Base-by-base conservation (phyloP, 1,284 basidiomycete species). In the Ceraceosorus guamensis region DNA sequence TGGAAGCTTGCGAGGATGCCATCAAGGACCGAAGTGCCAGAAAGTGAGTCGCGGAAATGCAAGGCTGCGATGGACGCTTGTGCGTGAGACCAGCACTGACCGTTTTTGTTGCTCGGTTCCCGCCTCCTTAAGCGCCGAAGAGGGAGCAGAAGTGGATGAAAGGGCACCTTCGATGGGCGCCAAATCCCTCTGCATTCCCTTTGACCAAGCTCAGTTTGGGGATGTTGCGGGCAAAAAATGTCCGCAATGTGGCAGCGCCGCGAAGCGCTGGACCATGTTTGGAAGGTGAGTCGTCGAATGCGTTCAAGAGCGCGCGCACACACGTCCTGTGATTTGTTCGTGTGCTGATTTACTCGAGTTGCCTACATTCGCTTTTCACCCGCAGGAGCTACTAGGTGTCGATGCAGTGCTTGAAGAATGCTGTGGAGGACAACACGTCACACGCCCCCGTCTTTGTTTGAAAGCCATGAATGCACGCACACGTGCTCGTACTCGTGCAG, bases 101-200 rank as follows among this genome's bases (percentile, higher is more conserved):
- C 59, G 55, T 41, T 37, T 45, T 7, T 18, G 14, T 5, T 35
- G n/a, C 54, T 31, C 37, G 13, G n/a, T n/a, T n/a, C n/a, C n/a
- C n/a, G n/a, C n/a, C n/a, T 35, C 13, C 16, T 32, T 56, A 7
- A 68, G 60, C 43, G 65, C 57, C 13, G 47, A 48, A 4, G 58
- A 49, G 24, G 47, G 16, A 5, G 55, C 56, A 4, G 71, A 67
- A 16, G 65, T 68, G 53, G 73, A 87, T 24, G 89, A 91, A 76
- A 86, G 89, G 37, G 92, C 92, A 18, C 95, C 93, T 0, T 93
- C 90, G n/a, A 91, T 93, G 35, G 93, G 93, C 52, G 95, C 95
- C 61, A 99, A 99, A 79, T 91, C 90, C 5, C 85, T 99, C 10
- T 89, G 88, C 70, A 97, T 98, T 80, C 93, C 95, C 14, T 93